Percentiles rank a stretch among this genome's conserved stretches.
These are phyloP conservation scores for Jatropha multifida DNA, from an alignment of 441 rosid genomes.

Conservation along the genomic window DNA sequence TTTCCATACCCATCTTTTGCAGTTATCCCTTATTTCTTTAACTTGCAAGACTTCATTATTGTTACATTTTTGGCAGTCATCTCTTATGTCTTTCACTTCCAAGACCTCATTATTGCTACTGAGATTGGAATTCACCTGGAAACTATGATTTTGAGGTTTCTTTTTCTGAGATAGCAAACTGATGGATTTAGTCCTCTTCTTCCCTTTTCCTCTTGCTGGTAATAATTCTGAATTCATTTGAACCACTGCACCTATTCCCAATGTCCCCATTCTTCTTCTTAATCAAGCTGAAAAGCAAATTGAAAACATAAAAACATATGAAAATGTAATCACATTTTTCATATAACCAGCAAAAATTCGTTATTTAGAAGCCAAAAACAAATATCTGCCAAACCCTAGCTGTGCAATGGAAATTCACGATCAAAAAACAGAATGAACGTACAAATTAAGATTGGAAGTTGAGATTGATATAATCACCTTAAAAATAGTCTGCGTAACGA, in stretches of 20 bases:
- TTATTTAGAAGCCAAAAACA: no score
- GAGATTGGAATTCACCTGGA: background rate
- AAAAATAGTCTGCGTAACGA: no score
- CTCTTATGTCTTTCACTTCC: conserved; percentile 41
- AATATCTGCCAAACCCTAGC: no score
- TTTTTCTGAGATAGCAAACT: background rate
- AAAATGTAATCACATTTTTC: no score
- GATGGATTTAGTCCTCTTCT: background rate
- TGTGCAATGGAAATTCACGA: no score
- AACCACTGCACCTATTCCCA: conserved; percentile 11
- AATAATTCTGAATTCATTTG: background rate
- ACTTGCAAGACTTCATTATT: conserved; percentile 24
- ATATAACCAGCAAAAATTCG: no score
- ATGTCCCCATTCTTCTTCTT: background rate
- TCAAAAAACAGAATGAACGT: no score
- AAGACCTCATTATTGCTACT: background rate
- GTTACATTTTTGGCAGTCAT: conserved; percentile 36
- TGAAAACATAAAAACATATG: no score
- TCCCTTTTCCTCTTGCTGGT: background rate
- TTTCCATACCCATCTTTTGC: conserved; percentile 73
- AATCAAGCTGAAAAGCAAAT: no score
- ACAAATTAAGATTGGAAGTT: no score
- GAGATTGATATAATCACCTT: no score
- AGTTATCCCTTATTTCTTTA: conserved; percentile 46
- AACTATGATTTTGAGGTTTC: background rate